Base-by-base conservation (phyloP, 2,329 filamentous ascomycete species). In the Alternaria triticimaculans region DNA sequence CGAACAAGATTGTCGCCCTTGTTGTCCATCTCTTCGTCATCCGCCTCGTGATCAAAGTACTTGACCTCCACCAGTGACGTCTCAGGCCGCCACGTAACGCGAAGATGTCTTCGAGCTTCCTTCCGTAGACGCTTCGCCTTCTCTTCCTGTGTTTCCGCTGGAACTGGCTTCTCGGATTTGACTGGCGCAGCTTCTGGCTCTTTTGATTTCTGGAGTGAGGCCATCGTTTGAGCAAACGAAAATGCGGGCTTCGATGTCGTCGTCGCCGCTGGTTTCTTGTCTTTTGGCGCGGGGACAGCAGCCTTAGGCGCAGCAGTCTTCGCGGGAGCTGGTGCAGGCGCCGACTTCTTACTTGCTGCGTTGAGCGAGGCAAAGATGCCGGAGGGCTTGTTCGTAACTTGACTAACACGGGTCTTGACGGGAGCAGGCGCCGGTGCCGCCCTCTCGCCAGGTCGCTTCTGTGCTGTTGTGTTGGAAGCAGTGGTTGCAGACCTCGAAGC, bases 81-180 rank as follows among this genome's bases (percentile, higher is more conserved):
- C 54, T 90, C 91, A 0, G 88, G 85, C 74, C 90, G 92, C 85
- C 91, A 95, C 7, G 82, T 86, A 6, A 95, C 92, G 12, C 89
- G 86, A 21, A 94, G 82, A 66, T 90, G 88, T 37, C 90, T 86
- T 53, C 92, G 87, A 62, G 88, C 85, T 75, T 94, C 91, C 72
- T 93, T 94, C 37, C 91, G 88, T 5, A 93, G 81, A 11, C 92
- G 87, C 72, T 88, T 91, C 2, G 84, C 82, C 70, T 85, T 89
- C 74, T 93, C 86, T 71, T 92, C 90, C 0, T 88, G 82, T 0
- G 90, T 93, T 76, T 94, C 92, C 0, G 84, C 82, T 0, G 83
- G 80, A 18, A 77, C 76, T 62, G 81, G 82, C 65, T 88, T 87
- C 68, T 88, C 87, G 0, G 85, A 80, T 60, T 87, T 86, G 33